Percentiles rank a stretch among this genome's conserved stretches.
Conservation (phyloP, 176 grass and related monocot genomes). For the Avena insularis region DNA sequence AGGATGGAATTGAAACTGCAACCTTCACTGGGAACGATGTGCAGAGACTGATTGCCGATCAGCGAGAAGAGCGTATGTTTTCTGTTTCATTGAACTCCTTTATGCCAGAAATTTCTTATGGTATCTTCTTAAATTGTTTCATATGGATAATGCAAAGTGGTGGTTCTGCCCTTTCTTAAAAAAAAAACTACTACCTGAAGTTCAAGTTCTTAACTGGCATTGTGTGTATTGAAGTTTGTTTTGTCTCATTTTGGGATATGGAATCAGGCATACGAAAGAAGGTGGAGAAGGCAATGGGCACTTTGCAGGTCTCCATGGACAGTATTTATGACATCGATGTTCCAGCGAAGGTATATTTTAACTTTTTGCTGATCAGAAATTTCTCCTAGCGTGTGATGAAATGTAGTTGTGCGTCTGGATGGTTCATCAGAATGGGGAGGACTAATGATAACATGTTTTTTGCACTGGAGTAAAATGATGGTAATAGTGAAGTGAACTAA, state of each 20-base stretch:
- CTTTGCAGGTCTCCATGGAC: constrained; percentile 1
- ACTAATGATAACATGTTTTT: not conserved
- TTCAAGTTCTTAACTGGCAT: too few relatives aligned
- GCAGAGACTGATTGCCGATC: constrained; percentile 8
- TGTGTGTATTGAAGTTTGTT: too few relatives aligned
- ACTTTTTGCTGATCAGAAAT: not conserved
- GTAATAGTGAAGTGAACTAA: not conserved
- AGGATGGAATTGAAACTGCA: constrained; percentile 23
- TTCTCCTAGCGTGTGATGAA: not conserved
- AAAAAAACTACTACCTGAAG: too few relatives aligned
- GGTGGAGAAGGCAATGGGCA: constrained; percentile 4
- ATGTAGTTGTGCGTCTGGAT: not conserved
- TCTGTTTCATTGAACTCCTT: not conserved
- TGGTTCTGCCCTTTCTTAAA: too few relatives aligned
- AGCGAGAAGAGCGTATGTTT: constrained; percentile 17
- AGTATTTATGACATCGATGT: constrained; percentile 9
- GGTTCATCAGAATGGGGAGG: not conserved
- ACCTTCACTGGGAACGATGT: constrained; percentile 34
- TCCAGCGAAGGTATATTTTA: constrained; percentile 9
- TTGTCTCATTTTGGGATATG: too few relatives aligned
- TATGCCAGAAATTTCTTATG: not conserved
- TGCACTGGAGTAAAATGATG: not conserved
- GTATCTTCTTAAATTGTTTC: not conserved
- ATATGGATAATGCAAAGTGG: too few relatives aligned
- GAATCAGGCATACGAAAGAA: not conserved